A percentile compares a stretch with the other conserved stretches of the same genome.
Conservation (phyloP, 2,329 filamentous ascomycete species). For the Cordyceps farinosa region DNA sequence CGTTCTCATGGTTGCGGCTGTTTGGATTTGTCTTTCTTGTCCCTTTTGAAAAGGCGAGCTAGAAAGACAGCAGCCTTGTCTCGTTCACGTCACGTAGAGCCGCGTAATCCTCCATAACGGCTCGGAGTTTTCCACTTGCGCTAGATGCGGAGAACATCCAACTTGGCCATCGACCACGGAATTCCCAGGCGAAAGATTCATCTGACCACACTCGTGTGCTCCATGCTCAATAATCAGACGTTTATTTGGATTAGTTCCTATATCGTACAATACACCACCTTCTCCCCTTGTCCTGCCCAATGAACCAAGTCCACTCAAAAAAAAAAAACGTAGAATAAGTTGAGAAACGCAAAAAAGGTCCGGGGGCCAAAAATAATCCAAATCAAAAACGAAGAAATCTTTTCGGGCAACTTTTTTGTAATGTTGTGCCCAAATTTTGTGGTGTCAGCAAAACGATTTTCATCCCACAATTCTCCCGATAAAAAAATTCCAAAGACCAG, state of each 20-base stretch:
- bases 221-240: constrained; percentile 2
- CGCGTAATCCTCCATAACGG: no score
- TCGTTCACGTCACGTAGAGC: no score
- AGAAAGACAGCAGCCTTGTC: no score
- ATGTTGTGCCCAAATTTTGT: background rate
- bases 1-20: no score
- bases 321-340: background rate
- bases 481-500: constrained; percentile 1
- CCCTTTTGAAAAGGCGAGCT: no score
- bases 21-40: no score
- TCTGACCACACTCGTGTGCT: background rate
- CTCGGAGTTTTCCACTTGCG: no score
- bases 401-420: background rate
- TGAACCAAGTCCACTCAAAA: constrained; percentile 1
- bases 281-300: background rate
- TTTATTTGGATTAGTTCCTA: constrained; percentile 16
- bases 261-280: constrained; percentile 14
- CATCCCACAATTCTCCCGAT: constrained; percentile 1
- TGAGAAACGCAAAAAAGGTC: background rate
- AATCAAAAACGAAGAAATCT: constrained; percentile 1
- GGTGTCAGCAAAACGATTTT: background rate
- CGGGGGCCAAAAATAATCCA: background rate
- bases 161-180: no score
- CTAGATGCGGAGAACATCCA: no score
- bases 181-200: no score